Base-by-base conservation (phyloP, 2,329 filamentous ascomycete genomes). In the Cladophialophora carrionii region DNA sequence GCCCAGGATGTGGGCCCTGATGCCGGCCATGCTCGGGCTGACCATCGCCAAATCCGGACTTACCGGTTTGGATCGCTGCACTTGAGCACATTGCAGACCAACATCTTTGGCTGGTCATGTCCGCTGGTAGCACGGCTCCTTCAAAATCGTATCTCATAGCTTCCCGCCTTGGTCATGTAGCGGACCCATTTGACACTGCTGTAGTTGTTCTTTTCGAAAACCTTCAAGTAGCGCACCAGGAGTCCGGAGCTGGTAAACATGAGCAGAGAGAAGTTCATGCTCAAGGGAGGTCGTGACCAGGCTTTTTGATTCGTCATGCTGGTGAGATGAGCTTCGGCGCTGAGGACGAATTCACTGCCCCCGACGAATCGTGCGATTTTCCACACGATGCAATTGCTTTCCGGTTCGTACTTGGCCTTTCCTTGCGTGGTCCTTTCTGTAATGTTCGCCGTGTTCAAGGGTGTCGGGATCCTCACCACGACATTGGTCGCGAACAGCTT, bases 141-240 rank as follows among this genome's bases (percentile, higher is more conserved):
- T 68, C 49, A 72, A 48, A 72, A 96, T 89, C 92, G 85, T 76
- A 99, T 96, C 81, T 99, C 95, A 78, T 99, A 99, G 78, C 92
- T 97, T 31, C 95, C 95, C 17, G 94, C 95, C 71, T 94, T 88
- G 20, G 95, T 99, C 95, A 99, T 98, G 79, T 99, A 99, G 72
- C 95, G 84, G 72, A 99, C 95, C 95, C 95, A 99, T 79, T 99
- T 99, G 56, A 99, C 95, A 75, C 92, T 96, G 68, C 91, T 96
- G 77, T 99, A 99, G 78, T 98, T 98, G 78, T 87, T 95, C 87
- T 99, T 99, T 82, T 99, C 95, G 81, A 99, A 99, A 1, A 99
- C 95, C 80, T 99, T 99, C 64, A 99, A 80, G 77, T 99, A 99
- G 57, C 96, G 84, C 63, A 99, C 95, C 70, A 99, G 76, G 75